Evolutionary conservation across 805 yeast species (phyloP).

Genomic region (Pichia exigua): DNA sequence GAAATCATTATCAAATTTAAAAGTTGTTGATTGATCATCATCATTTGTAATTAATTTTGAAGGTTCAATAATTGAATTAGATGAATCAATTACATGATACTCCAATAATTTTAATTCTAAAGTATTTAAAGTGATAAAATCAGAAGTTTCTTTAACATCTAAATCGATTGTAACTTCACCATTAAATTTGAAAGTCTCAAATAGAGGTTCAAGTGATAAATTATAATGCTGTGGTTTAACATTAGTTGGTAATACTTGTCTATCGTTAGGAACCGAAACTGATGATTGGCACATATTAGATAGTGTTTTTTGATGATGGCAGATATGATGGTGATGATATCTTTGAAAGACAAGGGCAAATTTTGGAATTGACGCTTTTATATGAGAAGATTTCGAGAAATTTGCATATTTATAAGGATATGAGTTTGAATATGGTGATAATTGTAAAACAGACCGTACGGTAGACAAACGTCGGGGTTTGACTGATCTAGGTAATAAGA

Average conservation of each 20-base stretch:
- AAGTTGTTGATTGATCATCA: slow-evolving; percentile 46
- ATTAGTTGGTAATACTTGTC: slow-evolving; percentile 32
- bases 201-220: slow-evolving; percentile 36
- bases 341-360: background rate
- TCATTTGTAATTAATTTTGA: slow-evolving; percentile 23
- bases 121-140: slow-evolving; percentile 39
- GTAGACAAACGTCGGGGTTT: background rate
- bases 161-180: slow-evolving; percentile 51
- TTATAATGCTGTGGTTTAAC: slow-evolving; percentile 76
- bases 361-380: background rate
- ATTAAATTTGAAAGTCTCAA: slow-evolving; percentile 36
- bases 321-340: background rate
- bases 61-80: slow-evolving; percentile 4
- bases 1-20: slow-evolving; percentile 41
- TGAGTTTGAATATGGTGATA: background rate
- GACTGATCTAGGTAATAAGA: background rate
- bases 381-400: background rate
- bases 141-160: slow-evolving; percentile 37
- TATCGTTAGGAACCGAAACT: slow-evolving; percentile 4
- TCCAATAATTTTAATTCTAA: slow-evolving; percentile 23
- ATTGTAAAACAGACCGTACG: background rate
- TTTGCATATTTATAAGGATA: background rate
- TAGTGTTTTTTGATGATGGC: slow-evolving; percentile 3
- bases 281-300: slow-evolving; percentile 4
- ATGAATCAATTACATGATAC: slow-evolving; percentile 11